Evolutionary conservation across 2,329 filamentous ascomycete species (phyloP).

Genomic region (Xylariaceae sp.): DNA sequence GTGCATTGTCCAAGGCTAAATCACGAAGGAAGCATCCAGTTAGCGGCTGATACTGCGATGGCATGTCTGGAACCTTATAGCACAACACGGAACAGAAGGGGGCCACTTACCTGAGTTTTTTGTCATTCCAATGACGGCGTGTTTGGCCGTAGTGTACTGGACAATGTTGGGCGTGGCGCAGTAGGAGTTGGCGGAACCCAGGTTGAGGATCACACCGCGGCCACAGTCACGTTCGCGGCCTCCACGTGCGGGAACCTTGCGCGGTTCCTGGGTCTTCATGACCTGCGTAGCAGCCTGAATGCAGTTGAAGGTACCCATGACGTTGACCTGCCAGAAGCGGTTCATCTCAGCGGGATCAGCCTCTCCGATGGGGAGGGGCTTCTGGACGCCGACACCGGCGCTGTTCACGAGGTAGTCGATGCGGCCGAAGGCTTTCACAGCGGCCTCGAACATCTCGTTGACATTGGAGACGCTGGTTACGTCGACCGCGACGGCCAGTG

Average conservation of each 20-base stretch:
- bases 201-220: conserved; percentile 13
- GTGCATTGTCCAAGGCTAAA: conserved; percentile 6
- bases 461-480: conserved; percentile 16
- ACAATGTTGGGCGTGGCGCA: conserved; percentile 9
- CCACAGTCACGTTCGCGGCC: neutral
- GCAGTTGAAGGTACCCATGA: conserved; percentile 11
- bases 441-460: conserved; percentile 9
- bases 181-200: conserved; percentile 11
- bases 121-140: conserved; percentile 12
- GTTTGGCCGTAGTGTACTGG: conserved; percentile 10
- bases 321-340: conserved; percentile 14
- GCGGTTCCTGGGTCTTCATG: conserved; percentile 7
- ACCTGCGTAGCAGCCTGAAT: conserved; percentile 3
- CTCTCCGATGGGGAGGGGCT: neutral
- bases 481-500: conserved; percentile 15
- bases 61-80: no score
- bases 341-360: conserved; percentile 8
- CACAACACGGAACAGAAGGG: neutral
- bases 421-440: conserved; percentile 14
- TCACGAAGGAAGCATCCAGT: neutral
- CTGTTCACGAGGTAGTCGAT: conserved; percentile 22
- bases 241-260: neutral
- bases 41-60: neutral
- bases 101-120: conserved; percentile 9
- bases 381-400: conserved; percentile 17